Evolutionary conservation across 2,329 filamentous ascomycete species (phyloP).

Genomic region (Cryphonectria naterciae): DNA sequence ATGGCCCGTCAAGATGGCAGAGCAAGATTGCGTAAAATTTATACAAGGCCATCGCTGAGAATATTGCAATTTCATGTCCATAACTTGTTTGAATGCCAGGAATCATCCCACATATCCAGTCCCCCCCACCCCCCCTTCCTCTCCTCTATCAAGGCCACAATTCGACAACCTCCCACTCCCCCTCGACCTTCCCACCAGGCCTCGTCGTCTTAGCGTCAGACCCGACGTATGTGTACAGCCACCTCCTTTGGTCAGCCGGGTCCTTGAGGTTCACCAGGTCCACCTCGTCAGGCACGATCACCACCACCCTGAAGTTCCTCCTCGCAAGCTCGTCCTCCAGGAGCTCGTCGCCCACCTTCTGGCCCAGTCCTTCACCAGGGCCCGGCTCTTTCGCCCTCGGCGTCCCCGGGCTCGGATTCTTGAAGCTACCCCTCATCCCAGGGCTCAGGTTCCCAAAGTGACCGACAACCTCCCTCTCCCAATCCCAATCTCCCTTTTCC

Average conservation of each 20-base stretch:
- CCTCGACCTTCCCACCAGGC: conserved; percentile 43
- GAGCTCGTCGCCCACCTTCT: conserved; percentile 64
- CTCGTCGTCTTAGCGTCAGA: conserved; percentile 40
- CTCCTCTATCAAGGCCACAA: conserved; percentile 64
- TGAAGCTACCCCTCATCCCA: conserved; percentile 76
- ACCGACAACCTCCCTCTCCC: conserved; percentile 76
- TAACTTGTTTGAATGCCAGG: not conserved
- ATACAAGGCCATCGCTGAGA: not conserved
- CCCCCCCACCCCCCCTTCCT: not conserved
- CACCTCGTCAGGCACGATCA: conserved; percentile 77
- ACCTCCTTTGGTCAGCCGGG: conserved; percentile 64
- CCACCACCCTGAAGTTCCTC: conserved; percentile 79
- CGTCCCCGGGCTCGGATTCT: conserved; percentile 70
- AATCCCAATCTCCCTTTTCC: conserved; percentile 66
- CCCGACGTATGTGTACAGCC: conserved; percentile 66
- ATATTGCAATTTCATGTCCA: not conserved
- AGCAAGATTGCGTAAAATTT: not conserved
- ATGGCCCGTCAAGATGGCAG: not conserved
- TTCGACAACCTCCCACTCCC: conserved; percentile 69
- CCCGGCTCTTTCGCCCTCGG: conserved; percentile 56
- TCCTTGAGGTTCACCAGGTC: conserved; percentile 75
- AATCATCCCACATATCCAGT: not conserved
- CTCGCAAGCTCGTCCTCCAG: conserved; percentile 73
- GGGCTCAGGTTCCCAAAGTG: conserved; percentile 91
- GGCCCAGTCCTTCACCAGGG: conserved; percentile 53